These are phyloP conservation scores for Tetradesmus lagerheimii DNA, from an alignment of 139 green algal genomes.

Conservation along the genomic window DNA sequence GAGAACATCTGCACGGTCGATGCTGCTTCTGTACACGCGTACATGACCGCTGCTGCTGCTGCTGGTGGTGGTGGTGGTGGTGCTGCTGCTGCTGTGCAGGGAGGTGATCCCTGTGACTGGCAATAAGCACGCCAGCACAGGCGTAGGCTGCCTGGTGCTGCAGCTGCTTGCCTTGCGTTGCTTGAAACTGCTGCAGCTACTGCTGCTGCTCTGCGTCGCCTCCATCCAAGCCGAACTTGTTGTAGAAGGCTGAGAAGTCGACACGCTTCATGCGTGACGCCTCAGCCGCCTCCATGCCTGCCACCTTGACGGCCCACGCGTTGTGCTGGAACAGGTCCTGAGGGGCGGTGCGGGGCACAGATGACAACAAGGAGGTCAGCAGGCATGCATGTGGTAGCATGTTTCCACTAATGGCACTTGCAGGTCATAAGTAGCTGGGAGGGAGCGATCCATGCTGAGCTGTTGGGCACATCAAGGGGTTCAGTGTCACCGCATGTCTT, in stretches of 20 bases:
- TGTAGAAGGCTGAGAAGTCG: conserved; percentile 40
- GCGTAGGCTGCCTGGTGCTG: neutral
- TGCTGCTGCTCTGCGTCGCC: neutral
- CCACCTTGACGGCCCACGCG: conserved; percentile 34
- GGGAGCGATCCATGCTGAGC: no score
- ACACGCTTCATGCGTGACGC: conserved; percentile 7
- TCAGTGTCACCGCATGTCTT: no score
- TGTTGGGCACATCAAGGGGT: no score
- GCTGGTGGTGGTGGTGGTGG: no score
- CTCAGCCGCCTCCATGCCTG: conserved; percentile 28
- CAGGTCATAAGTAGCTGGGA: no score
- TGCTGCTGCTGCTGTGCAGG: neutral
- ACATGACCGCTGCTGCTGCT: neutral
- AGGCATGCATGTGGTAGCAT: neutral
- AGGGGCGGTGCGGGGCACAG: no score
- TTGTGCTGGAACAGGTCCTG: conserved; percentile 52
- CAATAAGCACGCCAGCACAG: neutral
- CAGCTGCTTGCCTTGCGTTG: neutral
- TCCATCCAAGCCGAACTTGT: neutral
- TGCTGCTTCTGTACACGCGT: no score
- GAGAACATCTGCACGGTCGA: no score
- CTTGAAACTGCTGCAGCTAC: neutral
- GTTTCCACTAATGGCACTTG: neutral
- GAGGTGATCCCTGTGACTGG: neutral
- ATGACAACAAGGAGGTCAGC: neutral